These are phyloP conservation scores for Dactylonectria estremocensis DNA, from an alignment of 2,329 filamentous ascomycete genomes.

Conservation along the genomic window DNA sequence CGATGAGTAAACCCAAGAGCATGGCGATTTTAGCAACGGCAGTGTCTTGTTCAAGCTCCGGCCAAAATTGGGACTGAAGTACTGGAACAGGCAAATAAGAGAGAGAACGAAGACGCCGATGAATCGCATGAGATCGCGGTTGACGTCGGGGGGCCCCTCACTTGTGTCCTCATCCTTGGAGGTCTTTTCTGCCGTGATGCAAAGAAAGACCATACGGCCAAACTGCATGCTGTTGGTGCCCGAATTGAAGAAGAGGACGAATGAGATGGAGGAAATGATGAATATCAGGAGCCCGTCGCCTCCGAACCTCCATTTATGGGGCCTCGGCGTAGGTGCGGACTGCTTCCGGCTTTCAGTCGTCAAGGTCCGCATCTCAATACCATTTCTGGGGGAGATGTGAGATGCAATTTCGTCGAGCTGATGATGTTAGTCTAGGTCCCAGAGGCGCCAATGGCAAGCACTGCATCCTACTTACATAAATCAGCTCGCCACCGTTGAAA, in stretches of 20 bases:
- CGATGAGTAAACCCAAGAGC: background rate
- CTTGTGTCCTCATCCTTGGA: background rate
- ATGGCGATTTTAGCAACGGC: background rate
- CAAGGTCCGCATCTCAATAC: no score
- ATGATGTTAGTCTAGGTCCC: no score
- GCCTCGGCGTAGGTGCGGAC: no score
- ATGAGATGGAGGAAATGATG: background rate
- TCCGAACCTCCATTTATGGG: no score
- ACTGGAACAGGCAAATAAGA: background rate
- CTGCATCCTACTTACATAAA: constrained; percentile 2
- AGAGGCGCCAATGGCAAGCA: no score
- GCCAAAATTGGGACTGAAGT: background rate
- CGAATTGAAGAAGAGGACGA: constrained; percentile 1
- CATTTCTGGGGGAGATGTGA: background rate
- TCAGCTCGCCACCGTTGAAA: constrained; percentile 8
- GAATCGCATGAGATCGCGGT: background rate
- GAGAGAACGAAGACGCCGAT: background rate
- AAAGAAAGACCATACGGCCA: background rate
- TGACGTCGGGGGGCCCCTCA: background rate
- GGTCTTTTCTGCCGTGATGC: background rate
- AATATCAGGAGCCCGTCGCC: background rate
- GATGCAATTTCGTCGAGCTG: background rate
- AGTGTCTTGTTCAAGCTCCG: background rate
- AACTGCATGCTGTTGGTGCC: constrained; percentile 13
- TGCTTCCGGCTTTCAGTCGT: no score